These are phyloP conservation scores for Leishmania lainsoni DNA, from an alignment of 208 protist species.

Conservation along the genomic window DNA sequence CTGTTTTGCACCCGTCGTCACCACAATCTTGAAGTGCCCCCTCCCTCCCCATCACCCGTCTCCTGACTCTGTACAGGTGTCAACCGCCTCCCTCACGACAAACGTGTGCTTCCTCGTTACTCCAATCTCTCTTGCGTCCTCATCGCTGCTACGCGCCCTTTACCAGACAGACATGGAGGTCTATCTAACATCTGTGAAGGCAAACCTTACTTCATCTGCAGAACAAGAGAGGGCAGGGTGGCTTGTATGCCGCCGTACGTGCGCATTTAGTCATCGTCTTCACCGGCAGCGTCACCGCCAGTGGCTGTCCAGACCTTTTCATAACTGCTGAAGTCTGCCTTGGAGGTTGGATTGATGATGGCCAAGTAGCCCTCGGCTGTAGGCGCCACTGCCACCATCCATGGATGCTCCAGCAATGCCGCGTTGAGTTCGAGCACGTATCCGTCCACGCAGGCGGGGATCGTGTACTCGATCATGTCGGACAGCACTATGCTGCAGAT, in stretches of 20 bases:
- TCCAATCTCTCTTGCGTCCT: not conserved
- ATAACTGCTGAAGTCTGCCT: conserved; percentile 49
- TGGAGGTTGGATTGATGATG: conserved; percentile 68
- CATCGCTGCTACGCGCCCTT: not conserved
- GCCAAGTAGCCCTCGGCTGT: conserved; percentile 76
- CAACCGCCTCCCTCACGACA: not conserved
- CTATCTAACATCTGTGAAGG: not conserved
- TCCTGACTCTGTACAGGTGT: not conserved
- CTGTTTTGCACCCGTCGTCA: not conserved
- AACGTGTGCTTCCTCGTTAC: not conserved
- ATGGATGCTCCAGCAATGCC: conserved; percentile 50
- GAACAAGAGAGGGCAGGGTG: not conserved
- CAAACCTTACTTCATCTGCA: not conserved
- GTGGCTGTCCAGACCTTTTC: conserved; percentile 67
- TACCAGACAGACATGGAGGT: not conserved
- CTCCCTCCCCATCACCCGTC: not conserved
- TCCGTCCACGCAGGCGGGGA: conserved; percentile 82
- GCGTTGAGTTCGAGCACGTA: conserved; percentile 85
- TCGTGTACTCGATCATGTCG: conserved; percentile 51
- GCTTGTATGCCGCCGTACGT: not conserved
- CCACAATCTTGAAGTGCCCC: not conserved
- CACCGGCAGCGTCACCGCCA: conserved; percentile 59
- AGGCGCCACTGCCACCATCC: conserved; percentile 59
- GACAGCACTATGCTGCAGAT: conserved; percentile 63
- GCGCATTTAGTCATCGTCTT: conserved; percentile 42